Evolutionary conservation across 2,329 filamentous ascomycete genomes (phyloP), one percentile per base, ranked within the genome.

Genomic region (Botrytis sinoallii): DNA sequence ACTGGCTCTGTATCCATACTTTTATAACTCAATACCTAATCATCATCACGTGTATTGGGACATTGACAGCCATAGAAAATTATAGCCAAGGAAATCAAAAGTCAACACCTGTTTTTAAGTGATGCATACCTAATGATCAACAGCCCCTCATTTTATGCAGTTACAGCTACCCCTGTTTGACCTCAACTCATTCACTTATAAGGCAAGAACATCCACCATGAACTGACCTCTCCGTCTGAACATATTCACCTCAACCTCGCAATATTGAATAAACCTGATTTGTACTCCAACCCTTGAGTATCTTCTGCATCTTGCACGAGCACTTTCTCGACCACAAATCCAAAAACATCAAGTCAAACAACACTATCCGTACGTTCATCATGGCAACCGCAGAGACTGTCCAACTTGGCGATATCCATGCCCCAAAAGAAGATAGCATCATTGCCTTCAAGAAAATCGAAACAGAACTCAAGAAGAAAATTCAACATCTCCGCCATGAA

Each of bases 371-470:
- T 55, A 70, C 55, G 44, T 69, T 64, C 66, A 75, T 65, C 69
- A 81, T 81, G 79, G 79, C 79, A n/a, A 80, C 79, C 29, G 78
- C 83, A 67, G 86, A 88, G n/a, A 89, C 87, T 14, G 85, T 86
- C 68, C 81, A 87, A 35, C 81, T 89, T 55, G 84, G 85, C 10
- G 73, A 73, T 32, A 57, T 75, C 25, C 79, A 80, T 69, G 79
- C 83, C 48, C 79, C 84, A 64, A 87, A 89, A 75, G 84, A 85
- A 74, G 86, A 88, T 70, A 84, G 86, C 14, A 83, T 88, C 78
- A 82, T 83, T 72, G 84, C 83, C 42, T 88, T 88, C 80, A 79
- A 82, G 59, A 82, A 86, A 70, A 81, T 88, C 71, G 82, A 86
- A 75, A 80, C 81, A 14, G 85, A 88, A n/a, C 81, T 89, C 59